Base-by-base conservation (phyloP, 352 stramenopile genomes). In the Phytophthora sojae region DNA sequence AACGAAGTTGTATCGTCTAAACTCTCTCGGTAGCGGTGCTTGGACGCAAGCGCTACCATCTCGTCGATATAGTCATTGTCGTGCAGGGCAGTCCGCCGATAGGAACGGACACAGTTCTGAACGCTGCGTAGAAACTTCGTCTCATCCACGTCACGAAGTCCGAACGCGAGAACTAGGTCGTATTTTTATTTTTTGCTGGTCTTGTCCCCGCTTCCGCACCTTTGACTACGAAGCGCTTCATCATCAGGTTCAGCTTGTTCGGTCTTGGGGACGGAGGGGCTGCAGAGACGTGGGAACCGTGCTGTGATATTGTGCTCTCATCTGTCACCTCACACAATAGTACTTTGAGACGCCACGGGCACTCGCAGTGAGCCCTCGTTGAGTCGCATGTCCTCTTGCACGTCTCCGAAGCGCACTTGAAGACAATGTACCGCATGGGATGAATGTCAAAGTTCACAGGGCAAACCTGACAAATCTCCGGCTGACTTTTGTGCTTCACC, bases 381-480 rank as follows among this genome's bases (percentile, higher is more conserved):
- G 12, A 9, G 7, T 9, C 12, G 12, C 35, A 42, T 42, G 35
- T 42, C 12, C 12, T 42, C 12, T 39, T 29, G 29, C 57, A 63
- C 2, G 26, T 55, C 25, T n/a, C 5, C 2, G 39, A 45, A 1
- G 11, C 26, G 26, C 57, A 63, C 25, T 54, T 45, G 44, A 55
- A 47, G 7, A 63, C 4, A 29, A 14, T 54, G 57, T 63, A 63
- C 3, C 44, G 44, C 57, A 55, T 63, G 1, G 8, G 17, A n/a
- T 63, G 57, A n/a, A 47, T 55, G n/a, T 55, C 57, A 4, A 63
- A 3, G 26, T 63, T 63, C 2, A 32, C 14, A 1, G 42, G 9
- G 25, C 57, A 63, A 19, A 63, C 57, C 4, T 47, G 57, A 12
- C 44, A 63, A 21, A 54, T 44, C 30, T 63, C 57, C 4, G 5